Base-by-base conservation (phyloP, 2,329 filamentous ascomycete genomes). In the Leptographium lundbergii region DNA sequence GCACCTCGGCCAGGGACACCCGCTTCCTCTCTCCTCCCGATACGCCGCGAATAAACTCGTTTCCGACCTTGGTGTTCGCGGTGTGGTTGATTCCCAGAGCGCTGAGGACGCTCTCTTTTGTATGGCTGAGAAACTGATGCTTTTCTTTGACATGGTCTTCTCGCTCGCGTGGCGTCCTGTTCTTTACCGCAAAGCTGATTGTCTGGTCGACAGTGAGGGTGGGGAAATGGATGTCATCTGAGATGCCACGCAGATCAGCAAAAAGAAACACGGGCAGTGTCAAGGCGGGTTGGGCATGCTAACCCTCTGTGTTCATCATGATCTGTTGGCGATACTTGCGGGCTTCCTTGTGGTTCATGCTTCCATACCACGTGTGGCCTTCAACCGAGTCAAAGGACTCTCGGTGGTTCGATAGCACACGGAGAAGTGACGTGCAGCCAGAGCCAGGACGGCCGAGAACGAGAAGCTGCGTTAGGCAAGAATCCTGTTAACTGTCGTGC, bases 1-100 rank as follows among this genome's bases (percentile, higher is more conserved):
- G 81, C 9, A 85, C 85, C 69, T 90, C 87, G 4, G 85, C 86
- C 63, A 90, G 88, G 53, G 81, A 86, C 4, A 91, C 87, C 68
- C 88, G 82, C 71, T 91, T 89, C 61, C 82, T 76, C 67, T 86
- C 61, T 29, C 61, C 61, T 6, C 61, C 61, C 1, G 54, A 57
- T 2, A 86, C 77, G 10, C 73, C 73, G 17, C 85, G 78, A 11
- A 88, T 76, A 36, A 82, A 79, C 61, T 86, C 84, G 62, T 88
- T 82, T 1, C 86, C 86, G 34, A 89, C 82, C 62, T 82, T 82
- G 0, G 86, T 89, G 52, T 81, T 74, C 57, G 84, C 70, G 0
- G 84, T 86, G 66, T 89, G 85, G 52, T 81, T 78, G 58, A 89
- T 86, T 72, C 83, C 84, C 63, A 88, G 87, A 34, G 89, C 73